phyloP scores from a whole-genome alignment of 495 filamentous ascomycete genomes.

The Astrocystis sublimbata region DNA sequence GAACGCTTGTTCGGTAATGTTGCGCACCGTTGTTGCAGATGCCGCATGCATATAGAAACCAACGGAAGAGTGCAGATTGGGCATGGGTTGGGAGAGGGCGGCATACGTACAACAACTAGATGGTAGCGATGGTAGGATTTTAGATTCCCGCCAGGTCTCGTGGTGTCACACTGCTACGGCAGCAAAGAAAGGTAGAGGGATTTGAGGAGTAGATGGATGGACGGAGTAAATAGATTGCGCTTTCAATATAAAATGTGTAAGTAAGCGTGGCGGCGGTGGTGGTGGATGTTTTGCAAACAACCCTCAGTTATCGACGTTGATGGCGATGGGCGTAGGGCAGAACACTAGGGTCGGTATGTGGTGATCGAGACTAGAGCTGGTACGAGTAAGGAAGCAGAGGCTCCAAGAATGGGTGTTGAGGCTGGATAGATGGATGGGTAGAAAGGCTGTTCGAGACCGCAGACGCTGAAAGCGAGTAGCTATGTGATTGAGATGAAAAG shows the following conservation, averaged over 20 bases:
- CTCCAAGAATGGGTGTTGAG: not conserved
- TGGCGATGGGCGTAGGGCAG: not conserved
- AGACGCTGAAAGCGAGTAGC: too few relatives aligned
- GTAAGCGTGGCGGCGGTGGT: not conserved
- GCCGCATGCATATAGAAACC: not conserved
- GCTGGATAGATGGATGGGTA: not conserved
- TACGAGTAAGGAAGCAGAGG: not conserved
- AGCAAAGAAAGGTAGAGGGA: not conserved
- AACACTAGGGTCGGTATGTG: not conserved
- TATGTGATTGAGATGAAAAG: not conserved
- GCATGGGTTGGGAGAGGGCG: not conserved
- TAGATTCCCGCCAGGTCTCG: not conserved
- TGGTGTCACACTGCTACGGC: not conserved
- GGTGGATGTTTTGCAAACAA: not conserved
- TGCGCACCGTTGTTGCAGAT: not conserved
- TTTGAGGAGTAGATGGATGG: not conserved
- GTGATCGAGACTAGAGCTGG: not conserved
- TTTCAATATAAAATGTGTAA: not conserved
- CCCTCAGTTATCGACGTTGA: not conserved
- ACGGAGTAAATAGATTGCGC: not conserved
- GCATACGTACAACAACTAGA: constrained; percentile 17
- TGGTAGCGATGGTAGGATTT: not conserved
- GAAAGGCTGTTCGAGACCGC: constrained; percentile 1
- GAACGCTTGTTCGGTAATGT: constrained; percentile 5
- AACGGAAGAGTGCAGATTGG: not conserved